These are phyloP conservation scores for Leccinum subtestaceum DNA, from an alignment of 768 basidiomycete species.

Conservation along the genomic window DNA sequence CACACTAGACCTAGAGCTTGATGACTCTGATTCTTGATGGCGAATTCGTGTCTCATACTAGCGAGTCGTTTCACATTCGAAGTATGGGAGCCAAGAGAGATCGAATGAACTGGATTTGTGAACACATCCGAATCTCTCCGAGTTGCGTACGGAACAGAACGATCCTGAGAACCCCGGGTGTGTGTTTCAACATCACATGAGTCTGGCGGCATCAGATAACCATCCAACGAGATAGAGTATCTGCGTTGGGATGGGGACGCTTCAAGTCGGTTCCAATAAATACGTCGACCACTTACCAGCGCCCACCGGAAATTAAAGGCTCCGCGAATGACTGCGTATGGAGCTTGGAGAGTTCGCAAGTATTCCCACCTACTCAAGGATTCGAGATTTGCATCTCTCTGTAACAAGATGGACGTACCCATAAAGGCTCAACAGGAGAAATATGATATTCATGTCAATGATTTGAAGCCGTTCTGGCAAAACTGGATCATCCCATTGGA, in stretches of 20 bases:
- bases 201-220: not conserved
- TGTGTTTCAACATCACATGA: too few relatives aligned
- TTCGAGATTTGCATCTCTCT: not conserved
- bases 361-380: constrained; percentile 25
- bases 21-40: too few relatives aligned
- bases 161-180: too few relatives aligned
- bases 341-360: constrained; percentile 16
- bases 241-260: constrained; percentile 2
- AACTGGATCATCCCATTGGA: constrained; percentile 16
- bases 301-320: constrained; percentile 23
- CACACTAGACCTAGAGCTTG: too few relatives aligned
- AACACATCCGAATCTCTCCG: too few relatives aligned
- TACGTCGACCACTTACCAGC: constrained; percentile 15
- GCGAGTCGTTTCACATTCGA: too few relatives aligned
- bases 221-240: constrained; percentile 28
- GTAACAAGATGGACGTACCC: constrained; percentile 13
- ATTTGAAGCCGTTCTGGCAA: not conserved
- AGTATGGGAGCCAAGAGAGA: too few relatives aligned
- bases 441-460: constrained; percentile 7
- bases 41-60: too few relatives aligned
- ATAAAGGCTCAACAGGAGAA: constrained; percentile 22
- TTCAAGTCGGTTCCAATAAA: not conserved
- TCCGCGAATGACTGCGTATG: constrained; percentile 23
- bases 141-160: too few relatives aligned
- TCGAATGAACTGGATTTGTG: too few relatives aligned